phyloP scores from a whole-genome alignment of 192 early-diverging fungal species.

The Backusella morwellensis region DNA sequence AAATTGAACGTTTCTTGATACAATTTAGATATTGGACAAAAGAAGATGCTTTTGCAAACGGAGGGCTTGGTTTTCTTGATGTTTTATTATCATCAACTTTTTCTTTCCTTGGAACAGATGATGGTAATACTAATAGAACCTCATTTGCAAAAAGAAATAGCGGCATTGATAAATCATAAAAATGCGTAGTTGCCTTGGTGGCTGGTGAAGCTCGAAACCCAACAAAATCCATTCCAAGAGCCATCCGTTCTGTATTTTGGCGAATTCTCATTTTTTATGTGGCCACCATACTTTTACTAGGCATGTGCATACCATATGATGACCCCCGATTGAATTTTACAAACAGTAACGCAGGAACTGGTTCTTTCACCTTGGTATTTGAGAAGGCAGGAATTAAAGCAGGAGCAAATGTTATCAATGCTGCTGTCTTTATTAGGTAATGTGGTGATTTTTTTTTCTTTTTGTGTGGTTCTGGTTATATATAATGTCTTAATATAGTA shows the following conservation, averaged over 20 bases:
- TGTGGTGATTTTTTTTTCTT: background rate
- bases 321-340: slow-evolving; percentile 48
- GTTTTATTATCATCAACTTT: slow-evolving; percentile 74
- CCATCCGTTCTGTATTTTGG: slow-evolving; percentile 79
- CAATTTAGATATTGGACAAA: slow-evolving; percentile 57
- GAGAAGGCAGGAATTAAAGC: slow-evolving; percentile 52
- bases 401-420: slow-evolving; percentile 67
- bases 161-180: too few species aligned
- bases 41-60: slow-evolving; percentile 60
- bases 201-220: slow-evolving; percentile 90
- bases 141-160: too few species aligned
- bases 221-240: slow-evolving; percentile 64
- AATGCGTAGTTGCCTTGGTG: slow-evolving; percentile 66
- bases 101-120: slow-evolving; percentile 84
- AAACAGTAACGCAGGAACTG: slow-evolving; percentile 46
- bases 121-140: slow-evolving; percentile 24
- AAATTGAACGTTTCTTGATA: background rate
- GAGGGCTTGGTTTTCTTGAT: slow-evolving; percentile 58
- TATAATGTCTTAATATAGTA: slow-evolving; percentile 10
- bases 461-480: too few species aligned
- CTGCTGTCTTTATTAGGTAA: slow-evolving; percentile 49
- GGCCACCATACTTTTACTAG: slow-evolving; percentile 73
- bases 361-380: slow-evolving; percentile 67
- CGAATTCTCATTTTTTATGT: slow-evolving; percentile 83
- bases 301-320: slow-evolving; percentile 67